Base-by-base conservation (phyloP, 176 grass and related monocot species). In the Triticum urartu region DNA sequence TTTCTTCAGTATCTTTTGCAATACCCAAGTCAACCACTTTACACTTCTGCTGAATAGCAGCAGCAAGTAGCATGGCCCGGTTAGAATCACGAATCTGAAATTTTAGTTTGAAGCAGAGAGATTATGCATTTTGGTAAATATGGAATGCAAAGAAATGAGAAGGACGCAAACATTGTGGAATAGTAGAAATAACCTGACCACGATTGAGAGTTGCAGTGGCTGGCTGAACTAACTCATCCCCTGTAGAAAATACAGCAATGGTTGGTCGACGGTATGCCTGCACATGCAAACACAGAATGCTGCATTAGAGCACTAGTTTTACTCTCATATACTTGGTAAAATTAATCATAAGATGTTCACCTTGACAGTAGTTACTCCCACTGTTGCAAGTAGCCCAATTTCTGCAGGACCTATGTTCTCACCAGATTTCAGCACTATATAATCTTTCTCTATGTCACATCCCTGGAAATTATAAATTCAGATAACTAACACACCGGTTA, bases 51-150 rank as follows among this genome's bases (percentile, higher is more conserved):
- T 98, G 94, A 71, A 83, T 35, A 79, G 91, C 93, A 86, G 92
- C 92, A 81, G 94, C 92, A 60, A 98, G 80, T 75, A 98, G 75
- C 97, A 96, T 98, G 22, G 90, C 90, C 30, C 92, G 92, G 61
- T 98, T 98, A 72, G 94, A 98, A 88, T 98, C 97, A 81, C 97
- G 88, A 87, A 98, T 95, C 94, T 98, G 90, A 42, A 87, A 84
- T 86, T 80, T 88, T 32, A 43, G 35, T 82, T 86, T 70, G 8
- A 71, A 84, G 4, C 5, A 81, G 63, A 76, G 58, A 72, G 25
- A 52, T 79, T 43, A 67, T 26, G 36, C 39, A 79, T 64, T 45
- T 60, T 47, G 3, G 81, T 32, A 10, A 68, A 80, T 14, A 76
- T 3, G 32, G 1, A 64, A 88, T 13, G 12, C 20, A 80, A 25